Evolutionary conservation across 371 early-diverging fungal genomes (phyloP), one percentile per base, ranked within the genome.

Genomic region (Rhizopus delemar): DNA sequence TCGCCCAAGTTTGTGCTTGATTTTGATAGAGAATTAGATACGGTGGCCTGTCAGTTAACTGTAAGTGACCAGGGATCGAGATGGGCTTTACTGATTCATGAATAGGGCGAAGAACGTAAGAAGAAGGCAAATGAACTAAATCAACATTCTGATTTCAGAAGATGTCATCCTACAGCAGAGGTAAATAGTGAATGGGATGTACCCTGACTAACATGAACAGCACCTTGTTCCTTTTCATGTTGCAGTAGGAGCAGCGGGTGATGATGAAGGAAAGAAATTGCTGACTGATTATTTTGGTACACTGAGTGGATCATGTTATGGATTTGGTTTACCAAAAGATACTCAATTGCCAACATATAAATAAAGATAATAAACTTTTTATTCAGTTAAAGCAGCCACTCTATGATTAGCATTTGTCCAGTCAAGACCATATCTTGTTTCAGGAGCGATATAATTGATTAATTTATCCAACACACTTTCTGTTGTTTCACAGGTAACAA

Each of bases 401-500:
- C n/a, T n/a, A 63, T 63, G 7, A 65, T 66, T 6, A 15, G 35
- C 56, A 15, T 50, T 56, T 32, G 66, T 41, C 89, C 90, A 90
- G 41, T 77, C 75, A 45, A 89, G 61, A 2, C 64, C 74, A 52
- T 77, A 83, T 50, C 89, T 78, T 7, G 75, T 62, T 0, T 62
- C 46, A 1, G 88, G 90, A 0, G 81, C 77, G 11, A 63, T 51
- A 66, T 90, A 92, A 8, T 60, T 65, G 32, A 82, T 66, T n/a
- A 92, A 56, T 29, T 82, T 75, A 6, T 81, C 78, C 0, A 91
- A 59, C 0, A 88, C 76, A 41, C 86, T 84, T 39, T 77, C 65
- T 3, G 86, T 73, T 6, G 86, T 80, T n/a, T 84, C 75, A 68
- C 86, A 85, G 11, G 82, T 65, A 12, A 78, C 76, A 52, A 86